These are phyloP conservation scores for Kandelia obovata DNA, from an alignment of 345 rosid genomes.

Conservation along the genomic window DNA sequence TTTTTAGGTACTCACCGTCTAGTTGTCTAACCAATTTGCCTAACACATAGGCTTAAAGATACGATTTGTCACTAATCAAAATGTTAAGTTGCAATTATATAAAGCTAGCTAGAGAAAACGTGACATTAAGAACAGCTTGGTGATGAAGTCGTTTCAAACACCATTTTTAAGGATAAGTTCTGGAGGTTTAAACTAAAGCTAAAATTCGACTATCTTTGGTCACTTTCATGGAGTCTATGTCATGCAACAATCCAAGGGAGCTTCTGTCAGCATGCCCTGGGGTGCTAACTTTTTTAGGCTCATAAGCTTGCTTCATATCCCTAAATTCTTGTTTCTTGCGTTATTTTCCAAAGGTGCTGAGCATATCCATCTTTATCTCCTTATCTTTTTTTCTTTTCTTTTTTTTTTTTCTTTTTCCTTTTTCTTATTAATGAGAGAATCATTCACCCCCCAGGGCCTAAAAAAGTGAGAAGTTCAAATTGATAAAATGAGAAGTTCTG, in stretches of 20 bases:
- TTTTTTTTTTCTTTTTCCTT: too few species aligned
- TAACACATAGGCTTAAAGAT: too few species aligned
- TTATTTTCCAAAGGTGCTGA: constrained; percentile 20
- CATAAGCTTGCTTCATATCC: constrained; percentile 11
- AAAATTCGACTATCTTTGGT: constrained; percentile 1
- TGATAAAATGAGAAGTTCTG: too few species aligned
- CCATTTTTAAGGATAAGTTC: constrained; percentile 10
- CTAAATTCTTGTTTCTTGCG: background rate
- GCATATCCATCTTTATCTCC: constrained; percentile 43
- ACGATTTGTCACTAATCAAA: too few species aligned
- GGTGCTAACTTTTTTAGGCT: constrained; percentile 10
- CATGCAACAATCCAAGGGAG: constrained; percentile 20
- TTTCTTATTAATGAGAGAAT: constrained; percentile 13
- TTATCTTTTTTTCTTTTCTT: constrained; percentile 24
- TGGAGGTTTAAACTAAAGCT: background rate
- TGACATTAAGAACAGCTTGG: background rate
- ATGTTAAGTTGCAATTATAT: background rate
- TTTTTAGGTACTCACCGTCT: too few species aligned
- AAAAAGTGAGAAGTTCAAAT: too few species aligned
- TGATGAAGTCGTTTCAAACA: background rate
- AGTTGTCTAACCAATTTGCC: too few species aligned
- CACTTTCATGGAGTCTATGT: constrained; percentile 27
- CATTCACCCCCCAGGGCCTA: background rate
- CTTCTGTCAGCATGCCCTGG: background rate
- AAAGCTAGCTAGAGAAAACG: background rate